Base-by-base conservation (phyloP, 768 basidiomycete genomes). In the Boletus subcaerulescens region DNA sequence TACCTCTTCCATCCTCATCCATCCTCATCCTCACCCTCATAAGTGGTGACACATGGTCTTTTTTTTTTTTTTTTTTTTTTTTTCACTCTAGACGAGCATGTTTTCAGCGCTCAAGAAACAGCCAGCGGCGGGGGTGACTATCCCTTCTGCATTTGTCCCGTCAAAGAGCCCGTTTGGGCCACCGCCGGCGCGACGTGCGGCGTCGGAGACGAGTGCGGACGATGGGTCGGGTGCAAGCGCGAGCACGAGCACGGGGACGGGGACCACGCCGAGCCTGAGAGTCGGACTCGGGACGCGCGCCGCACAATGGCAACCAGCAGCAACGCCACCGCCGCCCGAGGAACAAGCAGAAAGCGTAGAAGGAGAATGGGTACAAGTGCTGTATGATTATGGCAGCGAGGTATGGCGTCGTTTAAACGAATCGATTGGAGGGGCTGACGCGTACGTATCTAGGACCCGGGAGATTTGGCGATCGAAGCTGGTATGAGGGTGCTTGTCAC, bases 361-460 rank as follows among this genome's bases (percentile, higher is more conserved):
- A 35, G 88, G 87, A 5, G 86, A 88, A 57, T 92, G 90, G 90
- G 88, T 82, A 15, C 84, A 91, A 61, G 90, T 76, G 5, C 60
- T 89, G 68, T 92, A 91, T 63, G 89, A 88, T 56, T 92, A 88
- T 72, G 73, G 73, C 41, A 84, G 88, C 48, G 73, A 74, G 61
- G 89, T 90, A 35, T 0, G 33, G 60, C 40, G 63, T 60, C 20
- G 50, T 36, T 4, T 0, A 29, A 29, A 9, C 1, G 8, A 9
- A 29, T 29, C 26, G 3, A 8, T 44, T 29, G 14, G 15, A 4
- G n/a, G 40, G 9, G 40, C 35, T 20, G 11, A 46, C 18, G 24
- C 10, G 12, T n/a, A 15, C 6, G 18, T 18, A n/a, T n/a, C n/a
- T n/a, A 91, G 89, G 89, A 90, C 56, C 67, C 84, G 17, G 85